These are phyloP conservation scores for Aspergillus campestris DNA, from an alignment of 495 filamentous ascomycete genomes.

Conservation along the genomic window DNA sequence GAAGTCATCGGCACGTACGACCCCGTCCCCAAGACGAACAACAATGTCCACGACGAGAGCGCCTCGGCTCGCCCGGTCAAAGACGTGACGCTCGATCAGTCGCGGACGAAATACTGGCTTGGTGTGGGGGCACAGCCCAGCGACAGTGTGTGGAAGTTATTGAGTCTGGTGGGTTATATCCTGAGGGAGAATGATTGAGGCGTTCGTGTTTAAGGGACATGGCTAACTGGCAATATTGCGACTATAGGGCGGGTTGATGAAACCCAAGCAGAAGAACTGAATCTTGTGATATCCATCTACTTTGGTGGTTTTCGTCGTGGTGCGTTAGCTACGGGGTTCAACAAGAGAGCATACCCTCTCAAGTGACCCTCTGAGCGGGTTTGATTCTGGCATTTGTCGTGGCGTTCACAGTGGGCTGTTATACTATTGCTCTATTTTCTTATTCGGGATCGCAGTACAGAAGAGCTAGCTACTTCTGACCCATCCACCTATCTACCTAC, in stretches of 20 bases:
- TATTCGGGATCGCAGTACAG: too few relatives aligned
- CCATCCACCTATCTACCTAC: too few relatives aligned
- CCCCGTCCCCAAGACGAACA: conserved; percentile 64
- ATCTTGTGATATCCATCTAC: neutral
- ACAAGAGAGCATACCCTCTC: too few relatives aligned
- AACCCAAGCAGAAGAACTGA: neutral
- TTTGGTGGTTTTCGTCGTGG: too few relatives aligned
- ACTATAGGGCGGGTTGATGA: too few relatives aligned
- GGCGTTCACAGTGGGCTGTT: too few relatives aligned
- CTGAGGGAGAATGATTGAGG: neutral
- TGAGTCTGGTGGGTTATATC: conserved; percentile 65
- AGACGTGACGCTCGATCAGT: conserved; percentile 77
- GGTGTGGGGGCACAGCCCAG: conserved; percentile 94
- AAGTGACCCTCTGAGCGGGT: too few relatives aligned
- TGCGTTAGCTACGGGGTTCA: too few relatives aligned
- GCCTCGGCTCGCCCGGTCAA: conserved; percentile 59
- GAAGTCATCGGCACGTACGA: conserved; percentile 96
- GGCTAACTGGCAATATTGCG: neutral
- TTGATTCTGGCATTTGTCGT: too few relatives aligned
- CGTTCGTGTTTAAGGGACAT: neutral
- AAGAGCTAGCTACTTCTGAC: too few relatives aligned
- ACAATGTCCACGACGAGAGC: conserved; percentile 54
- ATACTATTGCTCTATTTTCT: too few relatives aligned
- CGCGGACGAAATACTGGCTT: conserved; percentile 87
- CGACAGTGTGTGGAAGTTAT: conserved; percentile 76